Base-by-base conservation (phyloP, 2,329 filamentous ascomycete genomes). In the Beauveria asiatica region DNA sequence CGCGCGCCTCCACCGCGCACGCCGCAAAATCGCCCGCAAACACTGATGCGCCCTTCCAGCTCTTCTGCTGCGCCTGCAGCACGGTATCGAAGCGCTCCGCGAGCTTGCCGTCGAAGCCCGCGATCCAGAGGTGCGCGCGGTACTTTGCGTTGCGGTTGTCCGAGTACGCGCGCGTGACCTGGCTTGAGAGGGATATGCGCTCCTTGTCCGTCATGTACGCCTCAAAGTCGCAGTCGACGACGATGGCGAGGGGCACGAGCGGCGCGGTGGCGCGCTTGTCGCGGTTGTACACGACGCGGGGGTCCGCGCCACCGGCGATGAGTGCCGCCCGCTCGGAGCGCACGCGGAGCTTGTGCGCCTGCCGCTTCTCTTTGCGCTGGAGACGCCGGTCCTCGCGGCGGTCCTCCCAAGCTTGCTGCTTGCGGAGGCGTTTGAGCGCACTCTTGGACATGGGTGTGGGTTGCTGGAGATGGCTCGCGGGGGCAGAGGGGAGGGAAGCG, bases 151-250 rank as follows among this genome's bases (percentile, higher is more conserved):
- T 84, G 62, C 83, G 83, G 73, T 97, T 97, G 68, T 96, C 91
- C 21, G 92, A 91, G 74, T 99, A 99, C 61, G 83, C 88, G 60
- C 94, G 80, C 9, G 91, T 96, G 63, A 99, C 80, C 73, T 99
- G 94, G 61, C 86, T 84, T 1, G 84, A 84, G 13, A 99, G 80
- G 5, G 91, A 96, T 59, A 92, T 86, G 33, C 89, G 79, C 74
- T 99, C 94, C 66, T 89, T 88, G 42, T 93, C 89, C 55, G 80
- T 81, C 94, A 99, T 99, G 69, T 92, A 83, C 46, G 89, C 79
- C 72, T 99, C 92, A 71, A 95, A 99, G 65, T 89, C 86, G 74
- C 93, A 97, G 76, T 99, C 94, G 64, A 99, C 77, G 62, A 99
- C 80, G 65, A 99, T 77, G 0, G 90, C 84, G 23, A 97, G 76